Conservation (phyloP, 2,329 filamentous ascomycete genomes). For the Arthrocladium fulminans region DNA sequence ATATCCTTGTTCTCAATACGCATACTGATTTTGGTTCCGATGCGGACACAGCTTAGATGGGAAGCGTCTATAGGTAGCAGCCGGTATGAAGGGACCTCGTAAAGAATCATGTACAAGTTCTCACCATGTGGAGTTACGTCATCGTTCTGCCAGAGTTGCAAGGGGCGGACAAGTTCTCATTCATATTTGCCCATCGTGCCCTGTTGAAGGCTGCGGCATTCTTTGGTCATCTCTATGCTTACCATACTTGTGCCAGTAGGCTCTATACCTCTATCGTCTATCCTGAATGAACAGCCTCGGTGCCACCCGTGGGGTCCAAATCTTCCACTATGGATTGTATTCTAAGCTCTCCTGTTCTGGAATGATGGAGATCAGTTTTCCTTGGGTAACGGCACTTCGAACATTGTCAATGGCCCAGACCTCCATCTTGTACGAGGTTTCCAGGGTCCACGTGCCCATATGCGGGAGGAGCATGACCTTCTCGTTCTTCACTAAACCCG, state of each 20-base stretch:
- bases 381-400: constrained; percentile 4
- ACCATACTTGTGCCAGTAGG: too few relatives aligned
- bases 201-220: too few relatives aligned
- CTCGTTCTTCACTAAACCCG: constrained; percentile 60
- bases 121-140: not conserved
- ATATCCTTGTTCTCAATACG: constrained; percentile 6
- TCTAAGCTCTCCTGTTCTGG: constrained; percentile 8
- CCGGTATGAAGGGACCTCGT: not conserved
- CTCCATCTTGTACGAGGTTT: constrained; percentile 46
- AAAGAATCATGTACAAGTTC: not conserved
- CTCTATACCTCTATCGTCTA: not conserved
- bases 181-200: too few relatives aligned
- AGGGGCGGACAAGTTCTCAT: too few relatives aligned
- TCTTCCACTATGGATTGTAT: constrained; percentile 20
- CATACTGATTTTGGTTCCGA: not conserved
- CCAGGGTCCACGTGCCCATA: constrained; percentile 75
- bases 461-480: constrained; percentile 70
- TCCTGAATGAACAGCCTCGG: not conserved
- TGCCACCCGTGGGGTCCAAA: constrained; percentile 7
- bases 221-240: too few relatives aligned
- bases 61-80: not conserved
- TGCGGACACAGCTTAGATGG: not conserved
- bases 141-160: not conserved
- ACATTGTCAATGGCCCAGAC: constrained; percentile 19
- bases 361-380: constrained; percentile 5